Base-by-base conservation (phyloP, 306 rosid species). In the Castanospermum australe region DNA sequence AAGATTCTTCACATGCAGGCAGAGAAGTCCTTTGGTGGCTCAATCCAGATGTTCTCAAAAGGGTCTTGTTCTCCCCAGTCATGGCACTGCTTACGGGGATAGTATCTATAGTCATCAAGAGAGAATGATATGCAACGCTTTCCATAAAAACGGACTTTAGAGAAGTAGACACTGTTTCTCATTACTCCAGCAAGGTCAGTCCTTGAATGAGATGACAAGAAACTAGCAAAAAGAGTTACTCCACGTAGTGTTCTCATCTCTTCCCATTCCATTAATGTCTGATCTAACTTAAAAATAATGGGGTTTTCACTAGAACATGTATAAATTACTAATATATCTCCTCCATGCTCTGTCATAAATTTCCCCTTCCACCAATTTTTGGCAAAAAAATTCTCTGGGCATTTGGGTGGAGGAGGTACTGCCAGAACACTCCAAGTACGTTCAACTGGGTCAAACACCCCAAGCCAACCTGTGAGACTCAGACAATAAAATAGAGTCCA, bases 331-430 rank as follows among this genome's bases (percentile, higher is more conserved):
- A 88, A 76, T 65, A 92, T 79, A 71, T 81, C 89, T 42, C 95
- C 95, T 54, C 79, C 55, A 32, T 88, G 85, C 89, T 90, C 92
- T 4, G 89, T 75, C 93, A 92, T 85, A 81, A 92, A 92, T 74
- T 87, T 90, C 15, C 88, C 97, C 79, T 92, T 90, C 93, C 92
- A 84, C 93, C 97, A 90, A 55, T 84, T 84, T 82, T 86, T 92
- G 67, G 89, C 89, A 13, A 87, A 84, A 81, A 85, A 90, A 28
- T 81, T 88, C 48, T 88, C 88, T 0, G 90, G 95, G 83, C 97
- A 86, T 77, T 83, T 85, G 22, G 97, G 97, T 1, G 95, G 97
- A 76, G 89, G 90, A 76, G 89, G 90, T 68, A 92, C 92, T 5
- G 87, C 74, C 11, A 90, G 92, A 69, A 90, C 92, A 79, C 56